Evolutionary conservation across 2,329 filamentous ascomycete genomes (phyloP).

Genomic region (Escovopsis sp.): DNA sequence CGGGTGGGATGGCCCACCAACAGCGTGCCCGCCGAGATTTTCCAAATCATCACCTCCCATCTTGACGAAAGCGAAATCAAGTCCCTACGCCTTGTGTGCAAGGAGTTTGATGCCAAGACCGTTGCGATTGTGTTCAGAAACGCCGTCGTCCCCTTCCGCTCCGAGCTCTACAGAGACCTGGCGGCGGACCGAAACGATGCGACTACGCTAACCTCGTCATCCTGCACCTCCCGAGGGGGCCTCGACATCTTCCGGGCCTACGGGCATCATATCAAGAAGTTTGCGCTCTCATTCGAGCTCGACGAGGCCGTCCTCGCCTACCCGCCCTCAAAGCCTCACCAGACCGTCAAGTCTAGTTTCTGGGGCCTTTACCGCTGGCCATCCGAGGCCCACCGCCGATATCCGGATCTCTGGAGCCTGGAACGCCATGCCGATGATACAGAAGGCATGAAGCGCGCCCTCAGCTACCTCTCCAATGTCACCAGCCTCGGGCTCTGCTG

Average conservation of each 20-base stretch:
- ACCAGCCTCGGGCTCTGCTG: conserved; percentile 52
- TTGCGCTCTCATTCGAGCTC: conserved; percentile 57
- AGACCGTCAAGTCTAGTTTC: conserved; percentile 39
- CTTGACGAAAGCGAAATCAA: conserved; percentile 45
- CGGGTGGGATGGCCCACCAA: conserved; percentile 17
- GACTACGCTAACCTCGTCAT: conserved; percentile 10
- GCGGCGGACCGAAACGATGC: conserved; percentile 10
- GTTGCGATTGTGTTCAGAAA: conserved; percentile 45
- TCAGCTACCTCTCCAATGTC: conserved; percentile 39
- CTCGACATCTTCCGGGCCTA: conserved; percentile 48
- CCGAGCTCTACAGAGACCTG: conserved; percentile 40
- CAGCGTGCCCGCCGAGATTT: conserved; percentile 45
- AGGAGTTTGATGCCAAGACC: conserved; percentile 41
- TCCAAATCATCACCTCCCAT: conserved; percentile 38
- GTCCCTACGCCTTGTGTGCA: conserved; percentile 44
- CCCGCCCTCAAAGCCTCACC: conserved; percentile 41
- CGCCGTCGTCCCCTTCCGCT: conserved; percentile 51
- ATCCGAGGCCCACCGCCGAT: conserved; percentile 41
- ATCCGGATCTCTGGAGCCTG: conserved; percentile 41
- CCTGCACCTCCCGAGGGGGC: conserved; percentile 28
- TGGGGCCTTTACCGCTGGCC: conserved; percentile 57
- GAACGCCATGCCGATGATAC: conserved; percentile 51
- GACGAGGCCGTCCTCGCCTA: conserved; percentile 34
- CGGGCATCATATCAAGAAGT: conserved; percentile 43
- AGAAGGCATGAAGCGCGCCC: conserved; percentile 43